Evolutionary conservation across 257 asterid species (phyloP), one percentile per base, ranked within the genome.

Genomic region (Solanum okadae): DNA sequence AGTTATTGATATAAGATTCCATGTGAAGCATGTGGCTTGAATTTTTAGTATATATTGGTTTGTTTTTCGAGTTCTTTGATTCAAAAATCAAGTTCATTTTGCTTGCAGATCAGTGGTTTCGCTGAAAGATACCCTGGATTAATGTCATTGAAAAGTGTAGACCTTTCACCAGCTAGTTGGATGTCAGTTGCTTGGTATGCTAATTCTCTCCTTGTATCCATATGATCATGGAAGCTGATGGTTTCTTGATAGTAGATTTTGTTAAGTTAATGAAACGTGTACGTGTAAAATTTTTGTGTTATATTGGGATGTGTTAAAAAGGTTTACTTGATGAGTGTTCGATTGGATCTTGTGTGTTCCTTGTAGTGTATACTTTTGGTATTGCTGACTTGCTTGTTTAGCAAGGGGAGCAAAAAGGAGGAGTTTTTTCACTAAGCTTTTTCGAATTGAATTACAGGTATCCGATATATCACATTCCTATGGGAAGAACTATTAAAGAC

Each of bases 91-190:
- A 20, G 6, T 84, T 15, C 15, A 49, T 61, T 79, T 49, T 87
- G 83, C 35, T 82, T 29, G 85, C 92, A 93, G 95, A 89, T 93
- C 35, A 70, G 87, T 82, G 89, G 76, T 86, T 90, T 91, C 33
- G 90, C 93, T 71, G 89, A 90, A 86, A 89, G 92, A 85, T 88
- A 44, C 86, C 91, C 95, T 5, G 93, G 95, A 70, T 88, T 93
- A 71, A 90, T 88, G 94, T 89, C 95, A 31, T 73, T 93, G 91
- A 93, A 88, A 89, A 91, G 94, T 86, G 93, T 92, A 65, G 95
- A 93, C 85, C 94, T 92, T 88, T 92, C 93, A 63, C 94, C 94
- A 0, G 93, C 93, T 84, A 90, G 93, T 91, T 92, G 94, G 95
- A 86, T 93, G 94, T 90, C 95, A 4, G 94, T 93, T 82, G 91